Evolutionary conservation across 306 rosid species (phyloP).

Genomic region (Cotoneaster glaucophyllus): DNA sequence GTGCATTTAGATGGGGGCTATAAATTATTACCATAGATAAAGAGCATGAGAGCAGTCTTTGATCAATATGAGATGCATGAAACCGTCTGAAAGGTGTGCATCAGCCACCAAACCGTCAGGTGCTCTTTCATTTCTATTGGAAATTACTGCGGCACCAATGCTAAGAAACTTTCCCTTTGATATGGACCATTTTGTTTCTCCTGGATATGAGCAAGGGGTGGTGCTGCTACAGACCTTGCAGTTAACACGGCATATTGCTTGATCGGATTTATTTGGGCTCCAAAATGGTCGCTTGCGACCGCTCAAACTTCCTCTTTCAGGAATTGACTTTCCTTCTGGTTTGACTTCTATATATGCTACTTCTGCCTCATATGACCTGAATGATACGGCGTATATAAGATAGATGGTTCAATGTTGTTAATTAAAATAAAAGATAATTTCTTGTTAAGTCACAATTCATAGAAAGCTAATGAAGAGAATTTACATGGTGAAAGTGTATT

Average conservation of each 20-base stretch:
- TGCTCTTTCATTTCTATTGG: conserved; percentile 82
- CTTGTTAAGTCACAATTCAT: not conserved
- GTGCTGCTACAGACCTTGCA: conserved; percentile 56
- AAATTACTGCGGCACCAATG: conserved; percentile 87
- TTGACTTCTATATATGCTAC: conserved; percentile 65
- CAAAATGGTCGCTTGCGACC: conserved; percentile 14
- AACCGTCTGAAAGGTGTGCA: conserved; percentile 95
- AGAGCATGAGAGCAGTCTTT: conserved; percentile 74
- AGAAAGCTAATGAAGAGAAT: not conserved
- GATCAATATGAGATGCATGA: conserved; percentile 76
- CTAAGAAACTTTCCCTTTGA: conserved; percentile 78
- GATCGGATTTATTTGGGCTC: conserved; percentile 35
- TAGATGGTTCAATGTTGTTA: not conserved
- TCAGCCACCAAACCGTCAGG: conserved; percentile 96
- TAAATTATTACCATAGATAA: conserved; percentile 61
- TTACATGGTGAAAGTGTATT: not conserved
- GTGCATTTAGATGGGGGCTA: not conserved
- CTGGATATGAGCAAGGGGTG: conserved; percentile 36
- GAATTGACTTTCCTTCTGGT: conserved; percentile 38
- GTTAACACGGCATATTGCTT: conserved; percentile 57
- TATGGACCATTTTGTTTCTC: conserved; percentile 56
- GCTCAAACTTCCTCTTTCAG: conserved; percentile 30
- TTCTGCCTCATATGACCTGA: conserved; percentile 91
- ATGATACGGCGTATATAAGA: conserved; percentile 2
- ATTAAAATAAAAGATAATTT: not conserved